Conservation (phyloP, 441 rosid species). For the Dalechampia spathulata region DNA sequence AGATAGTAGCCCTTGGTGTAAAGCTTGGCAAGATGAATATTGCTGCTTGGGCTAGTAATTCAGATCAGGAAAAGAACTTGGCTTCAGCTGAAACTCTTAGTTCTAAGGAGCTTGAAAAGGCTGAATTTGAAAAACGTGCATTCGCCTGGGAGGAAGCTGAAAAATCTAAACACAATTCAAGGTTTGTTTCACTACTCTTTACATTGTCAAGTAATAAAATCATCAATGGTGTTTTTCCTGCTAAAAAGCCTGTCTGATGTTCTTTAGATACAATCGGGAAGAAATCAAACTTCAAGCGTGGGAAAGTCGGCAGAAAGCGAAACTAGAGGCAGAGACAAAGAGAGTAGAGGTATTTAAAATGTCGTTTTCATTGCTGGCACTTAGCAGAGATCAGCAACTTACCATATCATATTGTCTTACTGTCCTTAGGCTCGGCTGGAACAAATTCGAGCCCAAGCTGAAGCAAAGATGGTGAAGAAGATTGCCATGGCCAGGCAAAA, state of each 20-base stretch:
- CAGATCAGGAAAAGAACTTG: slow-evolving; percentile 44
- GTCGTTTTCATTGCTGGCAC: too few relatives aligned
- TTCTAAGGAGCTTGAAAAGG: slow-evolving; percentile 38
- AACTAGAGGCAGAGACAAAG: slow-evolving; percentile 81
- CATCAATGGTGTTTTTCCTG: too few relatives aligned
- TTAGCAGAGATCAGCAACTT: too few relatives aligned
- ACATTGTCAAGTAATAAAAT: too few relatives aligned
- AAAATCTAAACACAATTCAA: slow-evolving; percentile 67
- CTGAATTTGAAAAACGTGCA: slow-evolving; percentile 75
- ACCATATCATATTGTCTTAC: too few relatives aligned
- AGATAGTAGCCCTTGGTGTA: slow-evolving; percentile 84
- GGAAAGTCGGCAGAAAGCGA: slow-evolving; percentile 92
- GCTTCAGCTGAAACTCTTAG: slow-evolving; percentile 10
- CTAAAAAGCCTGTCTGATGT: too few relatives aligned
- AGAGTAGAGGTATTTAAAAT: slow-evolving; percentile 95
- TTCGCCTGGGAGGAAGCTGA: slow-evolving; percentile 91
- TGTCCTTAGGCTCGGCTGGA: slow-evolving; percentile 84
- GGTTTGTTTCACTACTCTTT: slow-evolving; percentile 33
- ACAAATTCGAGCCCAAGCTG: slow-evolving; percentile 72
- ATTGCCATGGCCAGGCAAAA: slow-evolving; percentile 70
- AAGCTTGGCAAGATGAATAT: slow-evolving; percentile 93
- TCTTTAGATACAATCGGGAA: slow-evolving; percentile 85
- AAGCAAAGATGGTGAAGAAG: slow-evolving; percentile 79
- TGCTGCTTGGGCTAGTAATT: slow-evolving; percentile 99
- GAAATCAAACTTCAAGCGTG: slow-evolving; percentile 94